A percentile compares a stretch with the other conserved stretches of the same genome.
Evolutionary conservation across 2,329 filamentous ascomycete species (phyloP).

Genomic region (Sphaerulina vaccinii): DNA sequence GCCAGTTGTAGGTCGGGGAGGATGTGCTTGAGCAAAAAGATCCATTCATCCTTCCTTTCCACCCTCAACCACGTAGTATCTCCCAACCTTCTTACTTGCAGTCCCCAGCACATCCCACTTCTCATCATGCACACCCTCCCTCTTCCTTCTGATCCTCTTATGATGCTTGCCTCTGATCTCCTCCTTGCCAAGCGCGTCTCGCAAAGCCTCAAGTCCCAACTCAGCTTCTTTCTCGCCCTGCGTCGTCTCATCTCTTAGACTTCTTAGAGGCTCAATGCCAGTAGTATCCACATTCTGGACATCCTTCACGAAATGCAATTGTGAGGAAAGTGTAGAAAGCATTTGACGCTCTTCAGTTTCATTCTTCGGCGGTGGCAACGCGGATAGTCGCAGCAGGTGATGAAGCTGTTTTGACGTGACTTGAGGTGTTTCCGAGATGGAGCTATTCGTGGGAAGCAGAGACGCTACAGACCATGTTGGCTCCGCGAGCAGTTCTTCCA

Average conservation of each 20-base stretch:
- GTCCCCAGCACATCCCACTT: slow-evolving; percentile 69
- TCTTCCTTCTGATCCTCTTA: slow-evolving; percentile 50
- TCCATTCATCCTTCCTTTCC: background rate
- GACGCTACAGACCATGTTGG: slow-evolving; percentile 83
- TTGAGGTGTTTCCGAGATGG: slow-evolving; percentile 33
- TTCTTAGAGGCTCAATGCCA: slow-evolving; percentile 69
- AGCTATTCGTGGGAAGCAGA: slow-evolving; percentile 57
- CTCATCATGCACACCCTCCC: slow-evolving; percentile 54
- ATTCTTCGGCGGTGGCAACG: slow-evolving; percentile 70
- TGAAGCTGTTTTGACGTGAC: slow-evolving; percentile 69
- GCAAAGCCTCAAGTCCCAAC: slow-evolving; percentile 59
- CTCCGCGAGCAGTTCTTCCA: slow-evolving; percentile 55
- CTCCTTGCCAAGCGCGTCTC: slow-evolving; percentile 60
- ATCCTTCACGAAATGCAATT: slow-evolving; percentile 86
- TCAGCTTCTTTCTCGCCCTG: slow-evolving; percentile 56
- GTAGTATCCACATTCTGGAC: slow-evolving; percentile 77
- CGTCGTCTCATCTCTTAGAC: slow-evolving; percentile 76
- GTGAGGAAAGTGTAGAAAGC: slow-evolving; percentile 68
- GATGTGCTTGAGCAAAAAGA: background rate
- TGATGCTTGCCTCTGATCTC: slow-evolving; percentile 56
- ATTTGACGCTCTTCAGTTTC: slow-evolving; percentile 65
- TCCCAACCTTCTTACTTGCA: slow-evolving; percentile 65
- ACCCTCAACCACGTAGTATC: slow-evolving; percentile 75
- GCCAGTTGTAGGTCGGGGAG: too few relatives aligned
- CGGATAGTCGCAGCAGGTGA: slow-evolving; percentile 85